Evolutionary conservation across 257 asterid genomes (phyloP).

Genomic region (Solanum tarapatanum): DNA sequence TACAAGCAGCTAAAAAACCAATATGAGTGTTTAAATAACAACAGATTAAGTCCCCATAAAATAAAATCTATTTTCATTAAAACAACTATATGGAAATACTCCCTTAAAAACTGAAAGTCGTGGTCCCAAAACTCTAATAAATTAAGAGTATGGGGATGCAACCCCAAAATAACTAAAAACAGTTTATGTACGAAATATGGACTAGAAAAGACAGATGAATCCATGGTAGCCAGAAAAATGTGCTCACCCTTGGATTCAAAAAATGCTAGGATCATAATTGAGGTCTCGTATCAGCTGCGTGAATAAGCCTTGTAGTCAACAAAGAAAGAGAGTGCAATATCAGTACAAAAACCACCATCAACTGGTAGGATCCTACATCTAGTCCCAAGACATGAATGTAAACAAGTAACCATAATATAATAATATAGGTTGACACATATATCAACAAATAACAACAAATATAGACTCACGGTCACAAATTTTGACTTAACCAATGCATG

Average conservation of each 20-base stretch:
- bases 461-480: neutral
- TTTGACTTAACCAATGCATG: neutral
- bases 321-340: neutral
- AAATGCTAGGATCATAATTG: neutral
- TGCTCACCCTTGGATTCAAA: neutral
- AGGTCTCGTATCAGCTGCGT: neutral
- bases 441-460: too few relatives aligned
- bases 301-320: neutral
- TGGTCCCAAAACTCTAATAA: neutral
- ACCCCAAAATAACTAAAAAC: neutral
- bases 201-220: neutral
- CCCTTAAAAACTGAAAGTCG: neutral
- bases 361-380: neutral
- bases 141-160: neutral
- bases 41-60: neutral
- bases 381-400: neutral
- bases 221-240: neutral
- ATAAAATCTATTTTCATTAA: neutral
- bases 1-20: neutral
- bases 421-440: neutral
- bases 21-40: neutral
- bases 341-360: too few relatives aligned
- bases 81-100: neutral
- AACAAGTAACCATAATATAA: neutral
- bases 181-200: neutral